A percentile compares a stretch with the other conserved stretches of the same genome.
Evolutionary conservation across 2,329 filamentous ascomycete genomes (phyloP).

Genomic region (Aureobasidium sp.): DNA sequence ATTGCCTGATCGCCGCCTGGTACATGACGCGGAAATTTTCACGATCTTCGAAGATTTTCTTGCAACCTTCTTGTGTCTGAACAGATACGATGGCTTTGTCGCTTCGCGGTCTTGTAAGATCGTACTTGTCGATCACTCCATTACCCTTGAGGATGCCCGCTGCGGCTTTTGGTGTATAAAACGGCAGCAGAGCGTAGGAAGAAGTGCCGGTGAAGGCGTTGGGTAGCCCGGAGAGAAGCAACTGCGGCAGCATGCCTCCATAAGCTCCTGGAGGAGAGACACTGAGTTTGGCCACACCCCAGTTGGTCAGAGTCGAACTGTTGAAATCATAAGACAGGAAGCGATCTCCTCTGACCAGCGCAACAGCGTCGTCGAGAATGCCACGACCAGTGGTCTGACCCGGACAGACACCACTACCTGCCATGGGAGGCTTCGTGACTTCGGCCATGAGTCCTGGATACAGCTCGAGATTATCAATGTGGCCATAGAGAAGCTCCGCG

Average conservation of each 20-base stretch:
- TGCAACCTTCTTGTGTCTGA: slow-evolving; percentile 45
- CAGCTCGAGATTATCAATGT: slow-evolving; percentile 49
- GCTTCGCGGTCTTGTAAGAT: slow-evolving; percentile 36
- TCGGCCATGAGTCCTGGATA: slow-evolving; percentile 54
- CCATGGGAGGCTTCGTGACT: slow-evolving; percentile 46
- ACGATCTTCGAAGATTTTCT: slow-evolving; percentile 43
- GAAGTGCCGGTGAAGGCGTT: slow-evolving; percentile 44
- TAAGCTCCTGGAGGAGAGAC: slow-evolving; percentile 35
- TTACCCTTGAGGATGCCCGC: slow-evolving; percentile 43
- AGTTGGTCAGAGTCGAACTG: slow-evolving; percentile 43
- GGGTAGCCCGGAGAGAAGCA: slow-evolving; percentile 43
- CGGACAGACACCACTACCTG: slow-evolving; percentile 41
- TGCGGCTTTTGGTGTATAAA: slow-evolving; percentile 45
- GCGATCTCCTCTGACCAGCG: slow-evolving; percentile 40
- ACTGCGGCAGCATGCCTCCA: slow-evolving; percentile 39
- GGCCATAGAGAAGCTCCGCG: slow-evolving; percentile 43
- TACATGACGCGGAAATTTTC: slow-evolving; percentile 45
- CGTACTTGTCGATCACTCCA: slow-evolving; percentile 40
- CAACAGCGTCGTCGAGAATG: slow-evolving; percentile 44
- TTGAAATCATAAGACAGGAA: slow-evolving; percentile 45
- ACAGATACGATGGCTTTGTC: slow-evolving; percentile 40
- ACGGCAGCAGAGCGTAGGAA: slow-evolving; percentile 42
- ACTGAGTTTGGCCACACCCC: slow-evolving; percentile 43
- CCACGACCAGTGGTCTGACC: slow-evolving; percentile 41
- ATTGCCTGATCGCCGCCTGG: slow-evolving; percentile 35